Evolutionary conservation across 1,284 basidiomycete species (phyloP).

Genomic region (Coniferiporia sulphurascens): DNA sequence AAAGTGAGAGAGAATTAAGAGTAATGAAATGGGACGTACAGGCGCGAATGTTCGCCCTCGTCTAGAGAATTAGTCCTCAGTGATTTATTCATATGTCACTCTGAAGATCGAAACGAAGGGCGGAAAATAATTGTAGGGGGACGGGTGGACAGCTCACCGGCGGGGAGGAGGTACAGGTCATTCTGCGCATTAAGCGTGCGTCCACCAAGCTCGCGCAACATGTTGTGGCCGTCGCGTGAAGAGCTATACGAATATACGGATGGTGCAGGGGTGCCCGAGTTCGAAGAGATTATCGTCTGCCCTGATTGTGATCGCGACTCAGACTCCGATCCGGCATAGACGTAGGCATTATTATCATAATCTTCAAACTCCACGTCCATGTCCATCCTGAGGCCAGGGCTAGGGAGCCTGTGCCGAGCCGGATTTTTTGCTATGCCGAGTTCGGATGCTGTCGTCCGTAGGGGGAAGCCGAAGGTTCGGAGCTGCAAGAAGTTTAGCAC

Average conservation of each 20-base stretch:
- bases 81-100: no score
- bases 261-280: slow-evolving; percentile 1
- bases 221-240: slow-evolving; percentile 4
- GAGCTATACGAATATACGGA: slow-evolving; percentile 10
- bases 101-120: neutral
- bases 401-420: no score
- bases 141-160: neutral
- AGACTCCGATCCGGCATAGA: no score
- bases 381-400: no score
- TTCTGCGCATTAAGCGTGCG: slow-evolving; percentile 8
- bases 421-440: no score
- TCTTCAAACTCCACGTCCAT: no score
- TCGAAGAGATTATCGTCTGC: slow-evolving; percentile 40
- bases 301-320: slow-evolving; percentile 38
- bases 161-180: slow-evolving; percentile 11
- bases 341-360: no score
- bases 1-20: neutral
- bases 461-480: no score
- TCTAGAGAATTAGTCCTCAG: neutral
- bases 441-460: no score
- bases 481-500: no score
- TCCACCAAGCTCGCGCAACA: slow-evolving; percentile 3
- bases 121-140: neutral
- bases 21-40: neutral
- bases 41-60: slow-evolving; percentile 4